Evolutionary conservation across 2,329 filamentous ascomycete species (phyloP), one percentile per base, ranked within the genome.

Genomic region (Aspergillus fischeri): DNA sequence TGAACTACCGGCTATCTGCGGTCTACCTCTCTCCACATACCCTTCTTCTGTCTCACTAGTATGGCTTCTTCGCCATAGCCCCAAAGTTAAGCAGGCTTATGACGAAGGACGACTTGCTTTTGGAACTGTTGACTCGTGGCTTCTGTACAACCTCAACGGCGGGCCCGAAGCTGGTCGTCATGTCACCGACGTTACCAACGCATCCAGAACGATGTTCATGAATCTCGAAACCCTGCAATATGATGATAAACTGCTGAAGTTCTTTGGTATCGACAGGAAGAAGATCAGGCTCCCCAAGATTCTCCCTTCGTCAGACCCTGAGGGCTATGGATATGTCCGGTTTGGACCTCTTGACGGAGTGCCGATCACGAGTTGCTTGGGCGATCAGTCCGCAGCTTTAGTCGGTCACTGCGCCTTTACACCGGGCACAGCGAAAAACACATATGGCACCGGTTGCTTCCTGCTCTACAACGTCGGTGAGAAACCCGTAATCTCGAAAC

Each of bases 151-250:
- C 66, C 83, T 96, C 52, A 80, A 95, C 68, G 91, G 89, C 57
- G 87, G 89, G 51, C 80, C 78, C 32, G 80, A 84, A 58, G 84
- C 82, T 52, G 83, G 87, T 55, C 75, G 92, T 47, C 87, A 90
- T 69, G 90, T 96, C 57, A 94, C 92, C 0, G 92, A 96, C 73
- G 86, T 88, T 50, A 91, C 90, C 59, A 96, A 96, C 72, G 92
- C 92, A 21, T 93, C 89, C 53, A 82, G 92, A 68, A 96, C 92
- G 59, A 95, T 96, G 91, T 94, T 96, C 75, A 92, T 96, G 88
- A 91, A 96, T 75, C 81, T 96, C 54, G 82, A 86, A 65, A 92
- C 87, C 10, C 81, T 91, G 58, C 74, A 92, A 66, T 96, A 96
- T 74, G 90, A 93, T 70, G 85, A 91, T 56, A 81, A 81, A 44